Evolutionary conservation across 2,329 filamentous ascomycete species (phyloP).

Genomic region (Leptosphaerulina australis): DNA sequence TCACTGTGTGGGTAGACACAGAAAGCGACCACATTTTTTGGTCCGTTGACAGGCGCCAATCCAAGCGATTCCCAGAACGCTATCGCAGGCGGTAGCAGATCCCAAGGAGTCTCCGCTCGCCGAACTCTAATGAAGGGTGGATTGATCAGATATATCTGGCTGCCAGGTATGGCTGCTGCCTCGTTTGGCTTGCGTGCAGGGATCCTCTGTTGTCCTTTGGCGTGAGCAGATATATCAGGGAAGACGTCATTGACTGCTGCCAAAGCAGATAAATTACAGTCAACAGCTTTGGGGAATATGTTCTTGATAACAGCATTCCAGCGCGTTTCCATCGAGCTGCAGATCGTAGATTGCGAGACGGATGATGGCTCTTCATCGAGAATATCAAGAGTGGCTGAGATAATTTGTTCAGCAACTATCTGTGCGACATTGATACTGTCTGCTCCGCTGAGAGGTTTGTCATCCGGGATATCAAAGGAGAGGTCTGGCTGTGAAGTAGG

Average conservation of each 20-base stretch:
- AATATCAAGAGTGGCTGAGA: slow-evolving; percentile 56
- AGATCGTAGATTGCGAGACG: background rate
- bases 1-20: slow-evolving; percentile 72
- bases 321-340: slow-evolving; percentile 30
- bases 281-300: slow-evolving; percentile 40
- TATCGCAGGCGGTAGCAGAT: slow-evolving; percentile 75
- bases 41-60: slow-evolving; percentile 71
- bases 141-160: slow-evolving; percentile 57
- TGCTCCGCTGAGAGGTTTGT: slow-evolving; percentile 54
- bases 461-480: slow-evolving; percentile 32
- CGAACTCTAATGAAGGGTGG: slow-evolving; percentile 75
- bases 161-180: slow-evolving; percentile 30
- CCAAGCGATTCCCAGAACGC: slow-evolving; percentile 83
- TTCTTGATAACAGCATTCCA: slow-evolving; percentile 33
- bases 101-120: slow-evolving; percentile 70
- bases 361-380: slow-evolving; percentile 29
- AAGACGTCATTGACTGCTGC: slow-evolving; percentile 55
- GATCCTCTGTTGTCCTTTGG: slow-evolving; percentile 45
- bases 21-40: slow-evolving; percentile 73
- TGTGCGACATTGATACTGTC: slow-evolving; percentile 72
- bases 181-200: slow-evolving; percentile 43
- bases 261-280: slow-evolving; percentile 42
- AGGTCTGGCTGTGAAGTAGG: slow-evolving; percentile 44
- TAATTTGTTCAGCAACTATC: slow-evolving; percentile 72
- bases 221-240: slow-evolving; percentile 43